Evolutionary conservation across 1,139 yeast species (phyloP), one percentile per base, ranked within the genome.

Genomic region (Lodderomyces parapsilosis): DNA sequence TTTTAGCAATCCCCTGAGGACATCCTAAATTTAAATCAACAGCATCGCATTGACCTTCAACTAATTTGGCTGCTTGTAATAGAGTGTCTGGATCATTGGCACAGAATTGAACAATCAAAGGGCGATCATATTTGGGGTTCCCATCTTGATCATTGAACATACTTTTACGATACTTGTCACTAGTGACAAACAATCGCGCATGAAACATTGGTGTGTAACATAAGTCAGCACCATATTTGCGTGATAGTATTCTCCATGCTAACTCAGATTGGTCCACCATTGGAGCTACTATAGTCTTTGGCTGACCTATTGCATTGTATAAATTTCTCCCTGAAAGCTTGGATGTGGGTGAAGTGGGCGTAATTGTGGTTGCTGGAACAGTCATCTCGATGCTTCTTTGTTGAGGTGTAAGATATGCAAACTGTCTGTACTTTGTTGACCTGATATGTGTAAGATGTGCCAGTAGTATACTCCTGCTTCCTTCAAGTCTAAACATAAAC

Each of bases 171-270:
- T 93, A 93, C 56, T 86, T 86, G 46, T 81, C 86, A 43, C 85
- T 86, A 2, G 87, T 86, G 20, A 95, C 94, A 66, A 94, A 94
- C 33, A 90, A 68, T 42, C 91, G 74, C 4, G 99, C 96, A 63
- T 94, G 98, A 53, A 86, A 79, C 99, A 94, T 94, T 2, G 99
- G 99, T 0, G 99, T 88, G 57, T 91, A 94, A 56, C 97, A 89
- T 34, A 94, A 68, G 4, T 91, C 88, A 0, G 99, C 99, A 1
- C 99, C 99, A 58, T 91, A 85, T 50, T 78, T 74, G 47, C 98
- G 74, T 2, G 96, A 87, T 15, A 94, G 66, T 14, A 89, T 77
- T 53, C 99, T 76, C 98, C 99, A 94, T 1, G 96, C 99, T 24
- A 93, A 74, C 57, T 94, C 99, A 2, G 93, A 83, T 54, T 90